These are phyloP conservation scores for Lagenaria siceraria DNA, from an alignment of 306 rosid species.

Conservation along the genomic window DNA sequence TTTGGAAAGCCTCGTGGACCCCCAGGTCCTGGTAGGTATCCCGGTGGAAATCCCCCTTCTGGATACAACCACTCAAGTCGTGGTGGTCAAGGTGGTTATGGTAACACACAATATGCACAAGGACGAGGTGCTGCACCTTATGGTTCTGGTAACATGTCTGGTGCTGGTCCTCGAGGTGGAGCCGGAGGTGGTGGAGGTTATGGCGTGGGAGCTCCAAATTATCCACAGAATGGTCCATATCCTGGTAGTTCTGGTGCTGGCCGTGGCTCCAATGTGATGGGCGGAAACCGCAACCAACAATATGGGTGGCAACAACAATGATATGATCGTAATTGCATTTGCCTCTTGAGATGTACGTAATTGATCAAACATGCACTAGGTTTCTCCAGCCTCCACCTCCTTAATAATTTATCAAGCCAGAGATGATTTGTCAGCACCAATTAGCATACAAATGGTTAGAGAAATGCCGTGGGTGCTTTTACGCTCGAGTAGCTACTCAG, in stretches of 20 bases:
- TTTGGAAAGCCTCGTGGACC: constrained; percentile 35
- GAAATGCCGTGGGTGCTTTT: not conserved
- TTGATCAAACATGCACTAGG: not conserved
- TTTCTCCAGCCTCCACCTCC: not conserved
- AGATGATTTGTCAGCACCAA: not conserved
- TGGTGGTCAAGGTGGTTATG: constrained; percentile 32
- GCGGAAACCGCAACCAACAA: constrained; percentile 38
- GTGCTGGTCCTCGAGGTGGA: constrained; percentile 34
- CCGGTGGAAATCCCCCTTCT: constrained; percentile 25
- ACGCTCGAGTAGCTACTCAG: not conserved
- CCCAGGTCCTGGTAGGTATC: constrained; percentile 32
- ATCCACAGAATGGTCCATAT: constrained; percentile 26
- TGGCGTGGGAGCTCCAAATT: constrained; percentile 35
- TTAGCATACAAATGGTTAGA: not conserved
- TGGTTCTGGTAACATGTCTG: constrained; percentile 29
- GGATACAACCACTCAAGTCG: constrained; percentile 31
- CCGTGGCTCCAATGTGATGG: constrained; percentile 41
- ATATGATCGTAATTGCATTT: not conserved
- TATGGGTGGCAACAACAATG: constrained; percentile 33
- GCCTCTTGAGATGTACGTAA: not conserved
- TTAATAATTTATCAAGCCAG: not conserved
- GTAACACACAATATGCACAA: constrained; percentile 31
- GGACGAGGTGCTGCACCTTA: constrained; percentile 40
- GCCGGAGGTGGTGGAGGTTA: constrained; percentile 32
- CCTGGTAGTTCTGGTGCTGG: constrained; percentile 26